Percentiles rank a stretch among this genome's conserved stretches.
Evolutionary conservation across 208 protist genomes (phyloP).

Genomic region (Wallacemonas collosoma): DNA sequence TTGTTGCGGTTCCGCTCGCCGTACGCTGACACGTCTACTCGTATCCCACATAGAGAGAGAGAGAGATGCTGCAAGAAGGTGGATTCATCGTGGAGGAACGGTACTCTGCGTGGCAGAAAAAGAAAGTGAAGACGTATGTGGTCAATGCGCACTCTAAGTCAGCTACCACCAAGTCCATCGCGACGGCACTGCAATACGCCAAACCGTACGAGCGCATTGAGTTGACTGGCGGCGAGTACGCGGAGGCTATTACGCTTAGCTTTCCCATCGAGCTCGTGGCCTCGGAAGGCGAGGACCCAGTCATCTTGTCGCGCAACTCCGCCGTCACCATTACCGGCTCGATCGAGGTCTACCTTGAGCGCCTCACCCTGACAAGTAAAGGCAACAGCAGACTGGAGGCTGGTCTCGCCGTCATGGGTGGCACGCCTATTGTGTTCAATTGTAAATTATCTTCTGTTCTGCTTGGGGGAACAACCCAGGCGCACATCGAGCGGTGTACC

Average conservation of each 20-base stretch:
- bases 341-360: conserved; percentile 71
- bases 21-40: not conserved
- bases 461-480: conserved; percentile 51
- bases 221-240: conserved; percentile 80
- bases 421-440: conserved; percentile 53
- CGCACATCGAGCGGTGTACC: conserved; percentile 59
- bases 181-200: conserved; percentile 61
- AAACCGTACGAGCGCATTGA: conserved; percentile 89
- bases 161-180: conserved; percentile 54
- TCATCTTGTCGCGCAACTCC: conserved; percentile 62
- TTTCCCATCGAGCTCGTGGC: conserved; percentile 84
- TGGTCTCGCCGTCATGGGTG: conserved; percentile 55
- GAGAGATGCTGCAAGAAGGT: conserved; percentile 30
- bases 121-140: conserved; percentile 83
- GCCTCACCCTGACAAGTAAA: conserved; percentile 58
- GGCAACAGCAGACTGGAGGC: conserved; percentile 56
- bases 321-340: conserved; percentile 70
- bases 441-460: conserved; percentile 73
- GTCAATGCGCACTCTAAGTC: conserved; percentile 76
- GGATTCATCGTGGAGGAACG: conserved; percentile 70
- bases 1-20: conserved; percentile 17
- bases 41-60: not conserved
- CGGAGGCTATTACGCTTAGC: conserved; percentile 65
- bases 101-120: conserved; percentile 85
- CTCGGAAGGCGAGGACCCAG: conserved; percentile 81